phyloP scores from a whole-genome alignment of 2,329 filamentous ascomycete species.

The Polychaeton citri region DNA sequence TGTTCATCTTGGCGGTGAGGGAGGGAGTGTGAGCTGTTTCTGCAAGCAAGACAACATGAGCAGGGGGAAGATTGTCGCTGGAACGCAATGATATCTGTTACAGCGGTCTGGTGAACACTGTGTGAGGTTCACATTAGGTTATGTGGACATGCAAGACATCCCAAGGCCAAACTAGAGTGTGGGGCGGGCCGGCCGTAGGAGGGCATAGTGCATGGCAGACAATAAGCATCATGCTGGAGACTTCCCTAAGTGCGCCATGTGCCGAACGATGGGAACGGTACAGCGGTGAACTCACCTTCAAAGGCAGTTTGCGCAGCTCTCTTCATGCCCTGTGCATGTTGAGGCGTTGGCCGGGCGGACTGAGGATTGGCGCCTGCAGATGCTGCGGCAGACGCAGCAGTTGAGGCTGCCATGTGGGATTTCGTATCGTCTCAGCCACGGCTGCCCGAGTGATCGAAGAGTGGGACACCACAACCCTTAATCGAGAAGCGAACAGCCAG shows the following conservation, averaged over 20 bases:
- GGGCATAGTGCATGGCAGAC: too few relatives aligned
- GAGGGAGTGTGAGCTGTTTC: constrained; percentile 17
- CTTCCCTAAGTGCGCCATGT: too few relatives aligned
- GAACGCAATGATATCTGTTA: background rate
- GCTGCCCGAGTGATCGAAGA: too few relatives aligned
- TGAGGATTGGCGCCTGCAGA: constrained; percentile 20
- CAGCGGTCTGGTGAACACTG: background rate
- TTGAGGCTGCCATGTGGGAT: too few relatives aligned
- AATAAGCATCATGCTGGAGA: too few relatives aligned
- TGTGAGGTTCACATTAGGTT: background rate
- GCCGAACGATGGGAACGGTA: too few relatives aligned
- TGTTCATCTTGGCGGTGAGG: constrained; percentile 18
- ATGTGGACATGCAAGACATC: constrained; percentile 1
- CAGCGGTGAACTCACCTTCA: constrained; percentile 17
- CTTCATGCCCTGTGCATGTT: constrained; percentile 15
- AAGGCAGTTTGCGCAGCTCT: constrained; percentile 27
- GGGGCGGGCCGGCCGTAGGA: background rate
- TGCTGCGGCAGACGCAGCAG: constrained; percentile 1
- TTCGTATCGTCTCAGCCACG: too few relatives aligned
- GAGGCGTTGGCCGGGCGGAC: constrained; percentile 15
- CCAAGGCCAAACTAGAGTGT: background rate
- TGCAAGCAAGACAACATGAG: constrained; percentile 5
- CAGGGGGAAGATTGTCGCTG: constrained; percentile 1
- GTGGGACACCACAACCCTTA: too few relatives aligned
- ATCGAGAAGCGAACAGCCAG: too few relatives aligned